Percentiles rank a stretch among this genome's conserved stretches.
Evolutionary conservation across 2,329 filamentous ascomycete genomes (phyloP).

Genomic region (Claviceps sp.): DNA sequence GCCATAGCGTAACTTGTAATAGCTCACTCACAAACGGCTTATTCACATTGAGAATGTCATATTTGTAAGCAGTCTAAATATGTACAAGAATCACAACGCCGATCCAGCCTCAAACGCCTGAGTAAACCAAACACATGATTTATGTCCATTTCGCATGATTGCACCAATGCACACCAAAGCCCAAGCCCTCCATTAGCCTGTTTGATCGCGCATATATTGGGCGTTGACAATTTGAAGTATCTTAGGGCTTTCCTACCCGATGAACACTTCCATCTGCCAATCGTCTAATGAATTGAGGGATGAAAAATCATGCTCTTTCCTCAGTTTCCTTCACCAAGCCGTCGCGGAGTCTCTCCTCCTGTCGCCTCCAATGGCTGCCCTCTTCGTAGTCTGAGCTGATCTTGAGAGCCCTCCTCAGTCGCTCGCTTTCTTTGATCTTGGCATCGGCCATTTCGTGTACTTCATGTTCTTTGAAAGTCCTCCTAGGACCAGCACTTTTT

Average conservation of each 20-base stretch:
- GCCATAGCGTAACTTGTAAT: background rate
- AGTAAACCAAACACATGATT: background rate
- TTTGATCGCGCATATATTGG: background rate
- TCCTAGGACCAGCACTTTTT: constrained; percentile 22
- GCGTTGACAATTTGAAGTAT: background rate
- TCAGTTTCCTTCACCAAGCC: constrained; percentile 26
- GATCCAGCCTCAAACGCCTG: background rate
- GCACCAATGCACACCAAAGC: background rate
- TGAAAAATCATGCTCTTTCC: constrained; percentile 2
- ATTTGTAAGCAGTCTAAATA: background rate
- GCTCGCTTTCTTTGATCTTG: constrained; percentile 91
- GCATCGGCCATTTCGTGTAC: constrained; percentile 93
- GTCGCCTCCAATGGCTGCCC: constrained; percentile 71
- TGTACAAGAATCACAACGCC: background rate
- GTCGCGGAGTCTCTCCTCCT: constrained; percentile 54
- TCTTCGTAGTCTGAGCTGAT: constrained; percentile 80
- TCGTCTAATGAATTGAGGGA: background rate
- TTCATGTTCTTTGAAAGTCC: constrained; percentile 73
- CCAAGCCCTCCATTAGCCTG: no score
- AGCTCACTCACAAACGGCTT: background rate
- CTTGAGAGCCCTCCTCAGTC: constrained; percentile 71
- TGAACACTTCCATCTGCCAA: no score
- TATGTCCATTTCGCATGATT: background rate
- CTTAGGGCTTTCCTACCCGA: background rate
- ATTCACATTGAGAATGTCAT: background rate